Evolutionary conservation across 2,329 filamentous ascomycete species (phyloP).

Genomic region (Curvularia eragrostidis): DNA sequence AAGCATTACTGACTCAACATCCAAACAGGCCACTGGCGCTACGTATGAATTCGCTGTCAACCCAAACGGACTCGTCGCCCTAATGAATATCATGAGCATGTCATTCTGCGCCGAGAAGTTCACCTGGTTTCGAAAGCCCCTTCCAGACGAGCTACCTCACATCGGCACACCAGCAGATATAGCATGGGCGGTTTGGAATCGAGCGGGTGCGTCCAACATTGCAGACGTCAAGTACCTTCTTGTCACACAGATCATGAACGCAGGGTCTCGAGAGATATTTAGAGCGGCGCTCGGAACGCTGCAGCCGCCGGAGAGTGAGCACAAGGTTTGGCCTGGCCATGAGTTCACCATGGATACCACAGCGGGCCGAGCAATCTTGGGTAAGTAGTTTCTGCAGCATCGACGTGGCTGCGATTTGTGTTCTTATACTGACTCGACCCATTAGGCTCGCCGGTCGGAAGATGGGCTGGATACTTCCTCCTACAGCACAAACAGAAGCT

Average conservation of each 20-base stretch:
- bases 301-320: conserved; percentile 13
- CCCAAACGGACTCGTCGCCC: conserved; percentile 3
- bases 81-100: conserved; percentile 19
- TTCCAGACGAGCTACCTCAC: conserved; percentile 10
- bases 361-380: conserved; percentile 14
- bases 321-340: conserved; percentile 15
- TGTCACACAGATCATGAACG: conserved; percentile 18
- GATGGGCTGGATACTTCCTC: conserved; percentile 21
- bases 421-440: neutral
- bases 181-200: conserved; percentile 24
- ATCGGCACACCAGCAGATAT: conserved; percentile 16
- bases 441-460: conserved; percentile 17
- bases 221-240: conserved; percentile 20
- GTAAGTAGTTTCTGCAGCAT: conserved; percentile 2
- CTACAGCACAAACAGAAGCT: conserved; percentile 20
- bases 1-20: neutral
- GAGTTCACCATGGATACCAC: conserved; percentile 12
- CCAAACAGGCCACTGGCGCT: conserved; percentile 12
- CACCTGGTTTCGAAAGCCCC: conserved; percentile 13
- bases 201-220: neutral
- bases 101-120: conserved; percentile 11
- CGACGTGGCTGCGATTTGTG: neutral
- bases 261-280: conserved; percentile 6
- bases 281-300: conserved; percentile 7
- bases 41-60: conserved; percentile 18